Base-by-base conservation (phyloP, 1,139 yeast species). In the Lodderomyces metapsilosis region DNA sequence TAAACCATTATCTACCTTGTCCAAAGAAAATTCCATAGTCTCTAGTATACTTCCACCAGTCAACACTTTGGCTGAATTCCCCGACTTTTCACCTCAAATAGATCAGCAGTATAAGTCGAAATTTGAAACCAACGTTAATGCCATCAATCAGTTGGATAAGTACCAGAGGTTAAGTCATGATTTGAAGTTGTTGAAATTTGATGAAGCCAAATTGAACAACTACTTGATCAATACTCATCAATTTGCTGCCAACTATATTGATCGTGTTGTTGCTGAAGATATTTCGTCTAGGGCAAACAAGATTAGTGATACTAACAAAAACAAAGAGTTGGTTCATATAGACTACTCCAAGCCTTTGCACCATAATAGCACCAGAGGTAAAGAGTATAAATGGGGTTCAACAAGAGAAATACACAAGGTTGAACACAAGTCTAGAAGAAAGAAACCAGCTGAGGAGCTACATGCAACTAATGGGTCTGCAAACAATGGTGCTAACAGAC, bases 261-360 rank as follows among this genome's bases (percentile, higher is more conserved):
- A 69, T 43, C 55, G 72, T 41, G 62, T 61, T 41, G 62, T 68
- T 37, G 60, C 69, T 36, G 71, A 68, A 50, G 65, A 69, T 49
- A 52, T 66, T 36, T 54, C 61, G 34, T 51, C 68, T 36, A 46
- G 60, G 38, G 47, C 49, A 31, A 51, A 51, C 38, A 49, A 48
- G 27, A 51, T 51, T 34, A 47, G 52, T 40, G 54, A 51, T 28
- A 50, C 54, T 8, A 51, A 51, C 36, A 51, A 51, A 32, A 48
- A 43, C 34, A 51, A 51, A 42, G 53, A 51, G 28, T 47, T 51
- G 32, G 39, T 30, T 20, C 41, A 36, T 18, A 46, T 51, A 15
- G 53, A 51, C 33, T 45, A 50, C 34, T 44, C 53, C 21, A 51
- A 51, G 43, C 53, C 53, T 12, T 45, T 51, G 33, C 54, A 51